phyloP scores from a whole-genome alignment of 805 yeast genomes.

The Candida lessepsii region DNA sequence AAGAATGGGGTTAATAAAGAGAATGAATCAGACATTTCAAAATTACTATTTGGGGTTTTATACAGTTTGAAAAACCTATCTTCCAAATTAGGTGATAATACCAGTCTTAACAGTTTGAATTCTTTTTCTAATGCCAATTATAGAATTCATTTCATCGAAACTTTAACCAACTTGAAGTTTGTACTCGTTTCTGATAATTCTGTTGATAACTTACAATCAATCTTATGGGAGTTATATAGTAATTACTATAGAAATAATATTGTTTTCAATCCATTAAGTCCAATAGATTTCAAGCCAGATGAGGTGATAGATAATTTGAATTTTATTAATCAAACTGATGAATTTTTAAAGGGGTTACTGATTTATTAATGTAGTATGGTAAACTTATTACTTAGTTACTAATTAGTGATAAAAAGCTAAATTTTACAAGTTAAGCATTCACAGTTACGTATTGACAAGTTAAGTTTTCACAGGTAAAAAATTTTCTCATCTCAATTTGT shows the following conservation, averaged over 20 bases:
- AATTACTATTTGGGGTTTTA: slow-evolving; percentile 81
- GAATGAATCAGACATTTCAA: slow-evolving; percentile 68
- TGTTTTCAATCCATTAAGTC: slow-evolving; percentile 53
- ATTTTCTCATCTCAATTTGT: too few relatives aligned
- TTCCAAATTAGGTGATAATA: slow-evolving; percentile 45
- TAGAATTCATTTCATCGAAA: slow-evolving; percentile 76
- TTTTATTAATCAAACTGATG: slow-evolving; percentile 58
- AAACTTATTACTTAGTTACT: too few relatives aligned
- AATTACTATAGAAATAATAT: slow-evolving; percentile 58
- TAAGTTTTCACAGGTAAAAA: too few relatives aligned
- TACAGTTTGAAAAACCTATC: slow-evolving; percentile 78
- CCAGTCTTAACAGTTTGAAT: slow-evolving; percentile 35
- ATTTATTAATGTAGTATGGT: too few relatives aligned
- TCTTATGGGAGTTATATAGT: slow-evolving; percentile 58
- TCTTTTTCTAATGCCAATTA: slow-evolving; percentile 73
- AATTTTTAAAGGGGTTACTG: slow-evolving; percentile 32
- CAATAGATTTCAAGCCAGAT: slow-evolving; percentile 43
- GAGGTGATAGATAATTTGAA: slow-evolving; percentile 51
- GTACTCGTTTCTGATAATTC: slow-evolving; percentile 67
- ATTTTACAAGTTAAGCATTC: too few relatives aligned
- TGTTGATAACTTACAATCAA: slow-evolving; percentile 53
- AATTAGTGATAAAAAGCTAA: too few relatives aligned
- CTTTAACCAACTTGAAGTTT: slow-evolving; percentile 76
- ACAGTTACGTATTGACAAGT: too few relatives aligned
- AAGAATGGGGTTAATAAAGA: slow-evolving; percentile 40